Conservation (phyloP, 257 asterid genomes). For the Nicotiana obtusifolia region DNA sequence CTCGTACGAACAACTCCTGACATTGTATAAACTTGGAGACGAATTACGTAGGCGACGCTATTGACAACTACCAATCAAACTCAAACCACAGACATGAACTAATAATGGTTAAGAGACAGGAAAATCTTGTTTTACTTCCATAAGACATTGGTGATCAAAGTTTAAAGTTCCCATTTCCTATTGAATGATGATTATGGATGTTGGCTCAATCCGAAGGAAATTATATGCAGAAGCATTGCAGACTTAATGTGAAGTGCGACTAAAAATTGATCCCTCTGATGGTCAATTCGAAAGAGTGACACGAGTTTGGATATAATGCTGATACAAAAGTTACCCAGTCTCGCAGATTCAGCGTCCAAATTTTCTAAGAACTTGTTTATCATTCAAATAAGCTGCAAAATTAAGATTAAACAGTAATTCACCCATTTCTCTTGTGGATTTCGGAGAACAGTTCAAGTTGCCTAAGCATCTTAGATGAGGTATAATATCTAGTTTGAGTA, state of each 20-base stretch:
- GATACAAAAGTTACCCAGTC: too few species aligned
- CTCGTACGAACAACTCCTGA: conserved; percentile 54
- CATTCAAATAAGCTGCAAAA: not conserved
- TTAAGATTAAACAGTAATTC: not conserved
- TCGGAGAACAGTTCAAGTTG: not conserved
- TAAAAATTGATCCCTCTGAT: not conserved
- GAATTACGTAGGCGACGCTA: not conserved
- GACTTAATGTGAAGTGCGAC: not conserved
- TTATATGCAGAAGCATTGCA: not conserved
- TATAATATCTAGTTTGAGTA: too few species aligned
- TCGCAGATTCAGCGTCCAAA: not conserved
- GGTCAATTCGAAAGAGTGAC: not conserved
- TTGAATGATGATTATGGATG: not conserved
- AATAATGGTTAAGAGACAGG: not conserved
- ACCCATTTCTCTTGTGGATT: not conserved
- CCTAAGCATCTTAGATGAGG: not conserved
- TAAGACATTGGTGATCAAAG: not conserved
- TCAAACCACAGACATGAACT: not conserved
- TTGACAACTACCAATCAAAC: not conserved
- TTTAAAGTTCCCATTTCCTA: not conserved
- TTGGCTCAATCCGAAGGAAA: not conserved
- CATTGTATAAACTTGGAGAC: not conserved
- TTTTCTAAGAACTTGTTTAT: not conserved
- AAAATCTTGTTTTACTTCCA: not conserved
- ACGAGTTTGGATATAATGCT: not conserved